Conservation (phyloP, 805 yeast genomes). For the Lipomyces yamadae region DNA sequence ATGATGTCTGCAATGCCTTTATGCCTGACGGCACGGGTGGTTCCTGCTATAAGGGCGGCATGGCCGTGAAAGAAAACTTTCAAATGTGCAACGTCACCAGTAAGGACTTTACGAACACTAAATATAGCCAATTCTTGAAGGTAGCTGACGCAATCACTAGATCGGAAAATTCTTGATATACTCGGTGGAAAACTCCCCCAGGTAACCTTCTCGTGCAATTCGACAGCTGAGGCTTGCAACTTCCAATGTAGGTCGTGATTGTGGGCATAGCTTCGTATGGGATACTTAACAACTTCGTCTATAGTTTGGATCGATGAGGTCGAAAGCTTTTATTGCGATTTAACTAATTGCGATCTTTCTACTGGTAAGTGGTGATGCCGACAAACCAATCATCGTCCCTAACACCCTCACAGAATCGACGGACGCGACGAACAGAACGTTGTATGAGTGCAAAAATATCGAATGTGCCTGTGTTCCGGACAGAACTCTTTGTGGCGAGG, state of each 20-base stretch:
- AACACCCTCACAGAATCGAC: slow-evolving; percentile 20
- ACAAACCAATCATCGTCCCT: not conserved
- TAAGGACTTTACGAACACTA: slow-evolving; percentile 41
- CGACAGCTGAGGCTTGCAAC: slow-evolving; percentile 66
- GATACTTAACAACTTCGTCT: not conserved
- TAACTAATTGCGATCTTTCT: slow-evolving; percentile 71
- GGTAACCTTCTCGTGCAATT: slow-evolving; percentile 88
- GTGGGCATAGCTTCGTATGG: not conserved
- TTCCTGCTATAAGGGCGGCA: slow-evolving; percentile 86
- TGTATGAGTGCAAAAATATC: slow-evolving; percentile 75
- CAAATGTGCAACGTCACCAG: slow-evolving; percentile 95
- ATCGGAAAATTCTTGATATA: slow-evolving; percentile 76
- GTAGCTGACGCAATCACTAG: not conserved
- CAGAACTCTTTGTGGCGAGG: slow-evolving; percentile 89
- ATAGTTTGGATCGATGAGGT: slow-evolving; percentile 83
- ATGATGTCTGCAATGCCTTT: slow-evolving; percentile 78
- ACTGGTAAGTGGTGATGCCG: slow-evolving; percentile 53
- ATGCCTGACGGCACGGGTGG: slow-evolving; percentile 87
- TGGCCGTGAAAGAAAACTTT: slow-evolving; percentile 75
- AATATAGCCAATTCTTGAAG: not conserved
- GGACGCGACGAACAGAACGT: slow-evolving; percentile 61
- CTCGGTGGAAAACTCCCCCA: slow-evolving; percentile 83
- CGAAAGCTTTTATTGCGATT: slow-evolving; percentile 90
- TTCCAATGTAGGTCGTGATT: slow-evolving; percentile 62
- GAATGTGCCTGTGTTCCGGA: slow-evolving; percentile 92